A percentile compares a stretch with the other conserved stretches of the same genome.
Evolutionary conservation across 345 rosid genomes (phyloP).

Genomic region (Luvunga scandens): DNA sequence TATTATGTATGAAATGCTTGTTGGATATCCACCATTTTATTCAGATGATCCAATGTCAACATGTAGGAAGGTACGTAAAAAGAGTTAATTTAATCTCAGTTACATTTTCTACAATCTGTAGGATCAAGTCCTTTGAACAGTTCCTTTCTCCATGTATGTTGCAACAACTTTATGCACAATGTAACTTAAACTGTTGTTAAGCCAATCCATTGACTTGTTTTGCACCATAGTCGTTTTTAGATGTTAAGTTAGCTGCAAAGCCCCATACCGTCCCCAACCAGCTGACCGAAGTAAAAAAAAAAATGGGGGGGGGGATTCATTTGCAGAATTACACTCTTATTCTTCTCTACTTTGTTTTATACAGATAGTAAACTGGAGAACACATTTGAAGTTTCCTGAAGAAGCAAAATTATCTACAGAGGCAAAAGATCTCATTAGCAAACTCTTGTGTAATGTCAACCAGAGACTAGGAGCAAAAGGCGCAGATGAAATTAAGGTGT

Average conservation of each 20-base stretch:
- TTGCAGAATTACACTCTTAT: neutral
- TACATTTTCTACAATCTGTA: neutral
- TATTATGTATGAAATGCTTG: conserved; percentile 95
- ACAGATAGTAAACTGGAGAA: conserved; percentile 93
- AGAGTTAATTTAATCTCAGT: neutral
- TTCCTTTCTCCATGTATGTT: neutral
- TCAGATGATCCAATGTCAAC: conserved; percentile 99
- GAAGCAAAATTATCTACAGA: conserved; percentile 74
- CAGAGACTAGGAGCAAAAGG: conserved; percentile 87
- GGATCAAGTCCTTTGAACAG: neutral
- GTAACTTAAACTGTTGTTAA: neutral
- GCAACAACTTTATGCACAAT: neutral
- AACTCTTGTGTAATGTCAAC: conserved; percentile 77
- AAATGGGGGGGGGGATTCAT: neutral
- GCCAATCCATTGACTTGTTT: neutral
- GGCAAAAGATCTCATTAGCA: conserved; percentile 73
- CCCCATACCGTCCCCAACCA: neutral
- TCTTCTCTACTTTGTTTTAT: conserved; percentile 6
- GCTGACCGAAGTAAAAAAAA: neutral
- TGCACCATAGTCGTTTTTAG: neutral
- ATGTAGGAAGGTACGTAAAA: conserved; percentile 69
- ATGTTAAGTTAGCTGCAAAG: neutral
- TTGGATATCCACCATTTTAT: conserved; percentile 95
- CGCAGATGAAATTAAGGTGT: conserved; percentile 88
- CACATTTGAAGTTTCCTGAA: conserved; percentile 92